Percentiles rank a stretch among this genome's conserved stretches.
Evolutionary conservation across 306 rosid species (phyloP).

Genomic region (Corylus avellana): DNA sequence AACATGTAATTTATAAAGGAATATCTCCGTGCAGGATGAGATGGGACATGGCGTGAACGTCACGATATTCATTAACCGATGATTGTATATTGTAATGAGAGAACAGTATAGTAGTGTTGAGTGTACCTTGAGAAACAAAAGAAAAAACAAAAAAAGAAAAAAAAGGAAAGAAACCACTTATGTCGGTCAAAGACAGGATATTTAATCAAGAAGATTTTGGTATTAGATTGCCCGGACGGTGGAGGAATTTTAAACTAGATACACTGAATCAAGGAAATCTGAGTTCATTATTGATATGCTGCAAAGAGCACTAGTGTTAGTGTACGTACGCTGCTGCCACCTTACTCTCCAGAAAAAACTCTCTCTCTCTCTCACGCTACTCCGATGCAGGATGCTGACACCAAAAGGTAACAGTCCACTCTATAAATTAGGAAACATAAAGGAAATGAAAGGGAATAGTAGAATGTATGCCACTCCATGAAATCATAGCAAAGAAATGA

Average conservation of each 20-base stretch:
- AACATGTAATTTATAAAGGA: too few relatives aligned
- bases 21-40: neutral
- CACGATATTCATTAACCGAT: neutral
- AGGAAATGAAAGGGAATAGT: neutral
- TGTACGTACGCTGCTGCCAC: neutral
- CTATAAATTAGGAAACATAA: neutral
- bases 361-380: neutral
- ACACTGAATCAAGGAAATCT: neutral
- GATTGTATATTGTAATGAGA: neutral
- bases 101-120: neutral
- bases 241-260: neutral
- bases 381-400: too few relatives aligned
- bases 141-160: accelerated
- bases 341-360: neutral
- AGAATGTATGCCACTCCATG: too few relatives aligned
- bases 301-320: neutral
- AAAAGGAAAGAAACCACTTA: neutral
- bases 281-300: neutral
- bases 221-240: neutral
- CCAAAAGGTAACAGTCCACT: neutral
- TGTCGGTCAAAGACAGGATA: conserved; percentile 2
- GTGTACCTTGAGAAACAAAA: neutral
- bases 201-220: conserved; percentile 3
- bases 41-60: neutral
- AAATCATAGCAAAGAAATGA: too few relatives aligned